Conservation (phyloP, 129 eudicot species). For the Gnaphalium uliginosum region DNA sequence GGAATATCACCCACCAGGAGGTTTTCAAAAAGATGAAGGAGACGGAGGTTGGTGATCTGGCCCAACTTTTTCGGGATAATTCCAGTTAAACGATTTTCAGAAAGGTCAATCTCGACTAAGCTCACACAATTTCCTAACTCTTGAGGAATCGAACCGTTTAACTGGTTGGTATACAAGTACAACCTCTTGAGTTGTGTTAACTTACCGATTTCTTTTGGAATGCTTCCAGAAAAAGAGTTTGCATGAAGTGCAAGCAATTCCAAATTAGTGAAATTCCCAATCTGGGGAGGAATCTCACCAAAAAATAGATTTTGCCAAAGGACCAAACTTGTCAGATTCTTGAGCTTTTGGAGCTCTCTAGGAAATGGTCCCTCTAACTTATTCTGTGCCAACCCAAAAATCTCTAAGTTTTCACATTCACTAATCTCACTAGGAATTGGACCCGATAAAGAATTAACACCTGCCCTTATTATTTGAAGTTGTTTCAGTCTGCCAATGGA, state of each 20-base stretch:
- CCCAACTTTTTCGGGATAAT: conserved; percentile 57
- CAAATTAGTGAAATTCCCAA: conserved; percentile 68
- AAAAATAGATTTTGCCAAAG: conserved; percentile 73
- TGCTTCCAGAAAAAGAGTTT: conserved; percentile 59
- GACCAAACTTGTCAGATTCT: conserved; percentile 55
- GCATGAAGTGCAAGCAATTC: conserved; percentile 71
- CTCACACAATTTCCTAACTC: conserved; percentile 58
- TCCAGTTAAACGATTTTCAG: conserved; percentile 70
- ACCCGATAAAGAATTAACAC: conserved; percentile 67
- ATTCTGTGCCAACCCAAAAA: conserved; percentile 76
- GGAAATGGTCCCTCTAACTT: conserved; percentile 65
- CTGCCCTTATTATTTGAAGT: conserved; percentile 75
- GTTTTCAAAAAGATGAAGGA: conserved; percentile 88
- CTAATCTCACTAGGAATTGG: conserved; percentile 65
- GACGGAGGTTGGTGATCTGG: conserved; percentile 44
- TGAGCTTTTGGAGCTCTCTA: conserved; percentile 62
- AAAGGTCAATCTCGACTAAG: conserved; percentile 78
- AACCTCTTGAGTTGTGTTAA: conserved; percentile 51
- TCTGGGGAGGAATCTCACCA: conserved; percentile 69
- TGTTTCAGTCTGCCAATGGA: conserved; percentile 54
- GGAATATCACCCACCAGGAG: conserved; percentile 64
- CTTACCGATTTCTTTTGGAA: conserved; percentile 75
- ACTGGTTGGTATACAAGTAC: conserved; percentile 69
- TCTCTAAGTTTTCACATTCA: conserved; percentile 65
- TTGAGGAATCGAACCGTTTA: conserved; percentile 69